Conservation (phyloP, 192 early-diverging fungal genomes). For the Backusella tuberculispora region DNA sequence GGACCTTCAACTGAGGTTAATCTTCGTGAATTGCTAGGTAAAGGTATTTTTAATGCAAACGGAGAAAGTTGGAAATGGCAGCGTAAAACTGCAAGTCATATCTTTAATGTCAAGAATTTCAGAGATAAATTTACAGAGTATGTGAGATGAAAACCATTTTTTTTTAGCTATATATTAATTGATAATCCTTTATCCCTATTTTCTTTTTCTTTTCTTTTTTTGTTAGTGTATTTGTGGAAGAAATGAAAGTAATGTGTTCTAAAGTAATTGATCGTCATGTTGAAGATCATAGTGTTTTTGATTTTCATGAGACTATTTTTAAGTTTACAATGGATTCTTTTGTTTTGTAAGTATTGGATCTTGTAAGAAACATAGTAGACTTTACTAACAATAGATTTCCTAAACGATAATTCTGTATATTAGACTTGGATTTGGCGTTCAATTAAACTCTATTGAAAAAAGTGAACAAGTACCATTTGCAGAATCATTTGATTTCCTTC, state of each 20-base stretch:
- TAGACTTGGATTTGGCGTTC: conserved; percentile 53
- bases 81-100: conserved; percentile 51
- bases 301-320: conserved; percentile 51
- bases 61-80: conserved; percentile 60
- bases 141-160: background rate
- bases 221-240: conserved; percentile 31
- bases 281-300: conserved; percentile 35
- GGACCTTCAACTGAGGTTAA: conserved; percentile 43
- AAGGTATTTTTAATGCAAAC: conserved; percentile 72
- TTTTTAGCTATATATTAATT: too few species aligned
- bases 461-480: conserved; percentile 51
- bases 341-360: conserved; percentile 29
- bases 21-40: conserved; percentile 56
- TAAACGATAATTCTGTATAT: background rate
- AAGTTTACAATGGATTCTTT: conserved; percentile 50
- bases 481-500: conserved; percentile 53
- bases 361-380: too few species aligned
- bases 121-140: conserved; percentile 40
- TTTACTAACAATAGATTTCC: too few species aligned
- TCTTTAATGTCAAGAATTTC: conserved; percentile 41
- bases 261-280: conserved; percentile 24
- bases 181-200: too few species aligned
- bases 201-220: too few species aligned
- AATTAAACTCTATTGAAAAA: conserved; percentile 45
- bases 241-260: conserved; percentile 28